These are phyloP conservation scores for Isabelozyma heimii DNA, from an alignment of 805 yeast species.

Conservation along the genomic window DNA sequence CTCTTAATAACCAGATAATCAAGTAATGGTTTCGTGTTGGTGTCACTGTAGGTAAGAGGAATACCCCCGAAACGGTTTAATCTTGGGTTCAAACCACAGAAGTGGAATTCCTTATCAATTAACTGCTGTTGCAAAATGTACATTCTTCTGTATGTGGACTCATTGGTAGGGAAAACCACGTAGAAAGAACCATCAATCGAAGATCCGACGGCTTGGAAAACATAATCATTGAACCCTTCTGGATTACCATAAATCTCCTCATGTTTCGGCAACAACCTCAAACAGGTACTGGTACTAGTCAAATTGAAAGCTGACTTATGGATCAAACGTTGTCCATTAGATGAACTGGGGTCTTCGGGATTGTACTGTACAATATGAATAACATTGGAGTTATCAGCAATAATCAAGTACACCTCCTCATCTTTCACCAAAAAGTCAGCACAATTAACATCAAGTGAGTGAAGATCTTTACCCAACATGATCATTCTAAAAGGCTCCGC, in stretches of 20 bases:
- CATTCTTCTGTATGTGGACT: slow-evolving; percentile 72
- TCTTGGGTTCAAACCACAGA: slow-evolving; percentile 79
- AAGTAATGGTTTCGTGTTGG: slow-evolving; percentile 58
- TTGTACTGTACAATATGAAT: slow-evolving; percentile 81
- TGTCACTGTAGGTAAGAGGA: slow-evolving; percentile 28
- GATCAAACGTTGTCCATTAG: slow-evolving; percentile 74
- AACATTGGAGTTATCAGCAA: slow-evolving; percentile 65
- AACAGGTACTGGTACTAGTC: slow-evolving; percentile 57
- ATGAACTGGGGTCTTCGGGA: slow-evolving; percentile 84
- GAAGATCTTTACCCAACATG: slow-evolving; percentile 69
- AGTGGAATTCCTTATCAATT: slow-evolving; percentile 69
- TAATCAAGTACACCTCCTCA: slow-evolving; percentile 62
- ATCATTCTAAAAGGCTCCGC: slow-evolving; percentile 92
- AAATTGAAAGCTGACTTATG: slow-evolving; percentile 68
- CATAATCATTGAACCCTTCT: slow-evolving; percentile 18
- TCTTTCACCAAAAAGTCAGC: slow-evolving; percentile 77
- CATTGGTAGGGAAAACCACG: slow-evolving; percentile 71
- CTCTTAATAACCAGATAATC: slow-evolving; percentile 57
- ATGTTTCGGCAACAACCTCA: slow-evolving; percentile 44
- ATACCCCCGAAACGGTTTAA: slow-evolving; percentile 54
- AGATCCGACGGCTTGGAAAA: slow-evolving; percentile 65
- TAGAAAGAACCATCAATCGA: slow-evolving; percentile 78
- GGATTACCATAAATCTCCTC: slow-evolving; percentile 28
- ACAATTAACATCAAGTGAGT: slow-evolving; percentile 57
- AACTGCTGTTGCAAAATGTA: slow-evolving; percentile 86